Base-by-base conservation (phyloP, 208 protist genomes). In the Leishmania tarentolae region DNA sequence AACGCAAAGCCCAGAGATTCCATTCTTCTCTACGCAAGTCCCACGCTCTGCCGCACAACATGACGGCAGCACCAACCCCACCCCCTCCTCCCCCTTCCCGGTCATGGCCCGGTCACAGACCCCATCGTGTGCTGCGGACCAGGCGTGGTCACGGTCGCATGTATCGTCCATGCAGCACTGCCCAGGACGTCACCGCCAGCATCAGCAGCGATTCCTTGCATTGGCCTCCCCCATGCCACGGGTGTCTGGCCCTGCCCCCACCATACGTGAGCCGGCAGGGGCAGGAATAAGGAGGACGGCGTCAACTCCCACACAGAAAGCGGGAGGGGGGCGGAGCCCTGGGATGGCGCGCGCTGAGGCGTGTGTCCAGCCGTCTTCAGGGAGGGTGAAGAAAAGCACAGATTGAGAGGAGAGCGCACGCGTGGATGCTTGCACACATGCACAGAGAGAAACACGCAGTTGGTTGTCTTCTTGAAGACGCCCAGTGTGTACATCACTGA, bases 401-500 rank as follows among this genome's bases (percentile, higher is more conserved):
- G 19, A 40, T 42, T 0, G 19, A 24, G 13, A 5, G 7, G 21
- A n/a, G 13, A 37, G 9, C 44, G 9, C 42, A 21, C 24, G 59
- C 1, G 19, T 11, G n/a, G 3, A 66, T 37, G 19, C n/a, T 5
- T 11, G 4, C 59, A 65, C n/a, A 17, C 11, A n/a, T 21, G 9
- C 19, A n/a, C 59, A 31, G n/a, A 66, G 59, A 66, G 59, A 65
- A 3, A 65, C n/a, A 3, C 59, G 28, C 59, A 0, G n/a, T 5
- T 11, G 59, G n/a, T 7, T 35, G 59, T 9, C 59, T 65, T n/a
- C n/a, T 65, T 37, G 35, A 59, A 5, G 28, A 7, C n/a, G 11
- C 59, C 59, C 59, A 65, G 59, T 65, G 59, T 65, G 59, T n/a
- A 65, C 59, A 35, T 37, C 59, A 65, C 59, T 65, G 59, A n/a